phyloP scores from a whole-genome alignment of 1,284 basidiomycete species.

The Ceratobasidium sp. region DNA sequence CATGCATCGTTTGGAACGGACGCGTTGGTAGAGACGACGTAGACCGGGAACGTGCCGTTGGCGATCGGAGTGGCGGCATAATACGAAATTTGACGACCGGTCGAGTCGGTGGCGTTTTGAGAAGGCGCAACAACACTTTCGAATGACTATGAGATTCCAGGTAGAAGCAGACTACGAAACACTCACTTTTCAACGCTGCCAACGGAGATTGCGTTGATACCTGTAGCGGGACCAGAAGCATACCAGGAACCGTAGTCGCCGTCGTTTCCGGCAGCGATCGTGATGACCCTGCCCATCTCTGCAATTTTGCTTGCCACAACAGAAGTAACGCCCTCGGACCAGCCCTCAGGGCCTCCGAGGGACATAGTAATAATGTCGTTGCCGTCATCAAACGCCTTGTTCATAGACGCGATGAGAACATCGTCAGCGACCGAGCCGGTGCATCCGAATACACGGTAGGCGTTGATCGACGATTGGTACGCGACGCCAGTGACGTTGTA shows the following conservation, averaged over 20 bases:
- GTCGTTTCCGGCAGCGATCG: slow-evolving; percentile 42
- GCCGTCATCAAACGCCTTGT: slow-evolving; percentile 47
- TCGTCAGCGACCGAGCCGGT: slow-evolving; percentile 27
- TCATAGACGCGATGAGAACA: slow-evolving; percentile 41
- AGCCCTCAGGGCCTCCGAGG: slow-evolving; percentile 50
- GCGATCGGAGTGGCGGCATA: slow-evolving; percentile 37
- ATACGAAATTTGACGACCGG: not conserved
- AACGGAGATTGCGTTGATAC: slow-evolving; percentile 39
- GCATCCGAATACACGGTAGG: slow-evolving; percentile 42
- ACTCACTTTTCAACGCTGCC: slow-evolving; percentile 40
- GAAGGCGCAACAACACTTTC: not conserved
- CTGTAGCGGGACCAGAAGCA: slow-evolving; percentile 36
- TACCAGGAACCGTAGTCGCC: slow-evolving; percentile 42
- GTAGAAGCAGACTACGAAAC: too few species aligned
- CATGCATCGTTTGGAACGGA: slow-evolving; percentile 60
- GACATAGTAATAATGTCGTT: slow-evolving; percentile 56
- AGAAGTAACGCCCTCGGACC: slow-evolving; percentile 49
- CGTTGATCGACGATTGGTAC: slow-evolving; percentile 38
- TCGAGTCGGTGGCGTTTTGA: not conserved
- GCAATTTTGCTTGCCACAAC: slow-evolving; percentile 50
- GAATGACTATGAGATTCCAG: too few species aligned
- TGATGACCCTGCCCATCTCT: slow-evolving; percentile 48
- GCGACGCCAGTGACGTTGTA: slow-evolving; percentile 46
- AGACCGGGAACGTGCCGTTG: slow-evolving; percentile 41
- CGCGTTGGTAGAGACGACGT: slow-evolving; percentile 46